phyloP scores from a whole-genome alignment of 1,284 basidiomycete species.

The Moniliella sp. region DNA sequence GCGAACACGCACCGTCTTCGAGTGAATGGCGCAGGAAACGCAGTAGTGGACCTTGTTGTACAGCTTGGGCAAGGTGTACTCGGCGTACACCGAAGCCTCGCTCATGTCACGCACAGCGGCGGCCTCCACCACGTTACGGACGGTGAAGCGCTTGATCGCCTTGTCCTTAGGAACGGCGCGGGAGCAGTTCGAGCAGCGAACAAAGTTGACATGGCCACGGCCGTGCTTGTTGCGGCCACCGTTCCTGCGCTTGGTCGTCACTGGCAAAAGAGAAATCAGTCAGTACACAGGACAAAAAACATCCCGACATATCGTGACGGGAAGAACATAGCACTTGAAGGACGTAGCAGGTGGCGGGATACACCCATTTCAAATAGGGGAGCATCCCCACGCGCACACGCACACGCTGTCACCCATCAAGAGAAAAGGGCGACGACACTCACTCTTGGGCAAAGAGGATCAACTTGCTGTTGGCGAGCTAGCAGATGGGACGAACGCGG shows the following conservation, averaged over 20 bases:
- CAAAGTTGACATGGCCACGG: constrained; percentile 76
- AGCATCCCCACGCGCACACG: too few relatives aligned
- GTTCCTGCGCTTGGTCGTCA: constrained; percentile 98
- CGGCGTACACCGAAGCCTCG: constrained; percentile 83
- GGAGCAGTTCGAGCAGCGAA: constrained; percentile 97
- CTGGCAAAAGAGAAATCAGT: too few relatives aligned
- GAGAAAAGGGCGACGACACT: too few relatives aligned
- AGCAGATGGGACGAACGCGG: too few relatives aligned
- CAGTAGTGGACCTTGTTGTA: constrained; percentile 99
- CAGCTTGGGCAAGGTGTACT: constrained; percentile 89
- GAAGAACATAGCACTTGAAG: too few relatives aligned
- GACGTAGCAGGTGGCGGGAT: too few relatives aligned
- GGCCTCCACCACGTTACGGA: constrained; percentile 98
- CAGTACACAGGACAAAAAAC: too few relatives aligned
- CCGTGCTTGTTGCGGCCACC: constrained; percentile 49
- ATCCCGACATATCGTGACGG: too few relatives aligned
- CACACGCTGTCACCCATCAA: too few relatives aligned
- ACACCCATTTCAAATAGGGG: too few relatives aligned
- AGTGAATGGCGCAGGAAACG: constrained; percentile 96
- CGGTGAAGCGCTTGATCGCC: constrained; percentile 98
- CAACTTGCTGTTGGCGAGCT: too few relatives aligned
- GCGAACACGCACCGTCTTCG: constrained; percentile 45
- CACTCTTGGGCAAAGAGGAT: too few relatives aligned
- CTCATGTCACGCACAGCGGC: constrained; percentile 91
- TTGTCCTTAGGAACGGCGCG: constrained; percentile 46